A percentile compares a stretch with the other conserved stretches of the same genome.
Evolutionary conservation across 148 eudicot species (phyloP).

Genomic region (Polygonum aviculare): DNA sequence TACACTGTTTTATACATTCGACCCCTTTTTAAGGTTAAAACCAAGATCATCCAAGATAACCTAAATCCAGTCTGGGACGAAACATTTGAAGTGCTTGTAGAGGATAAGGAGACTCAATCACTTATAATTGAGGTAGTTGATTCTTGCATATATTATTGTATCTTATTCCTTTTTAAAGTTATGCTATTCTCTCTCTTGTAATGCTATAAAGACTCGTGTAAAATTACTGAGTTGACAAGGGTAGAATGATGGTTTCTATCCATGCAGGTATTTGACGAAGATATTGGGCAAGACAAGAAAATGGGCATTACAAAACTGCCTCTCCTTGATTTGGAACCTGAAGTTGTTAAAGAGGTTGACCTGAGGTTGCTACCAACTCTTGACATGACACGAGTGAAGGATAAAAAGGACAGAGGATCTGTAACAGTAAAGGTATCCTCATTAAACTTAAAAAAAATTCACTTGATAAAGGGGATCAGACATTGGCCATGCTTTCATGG

Average conservation of each 20-base stretch:
- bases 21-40: constrained; percentile 79
- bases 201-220: neutral
- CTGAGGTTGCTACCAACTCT: constrained; percentile 61
- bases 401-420: constrained; percentile 95
- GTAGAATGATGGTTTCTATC: neutral
- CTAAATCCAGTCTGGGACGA: constrained; percentile 92
- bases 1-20: constrained; percentile 59
- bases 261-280: constrained; percentile 78
- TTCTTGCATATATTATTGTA: neutral
- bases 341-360: constrained; percentile 44
- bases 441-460: too few relatives aligned
- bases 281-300: constrained; percentile 86
- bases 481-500: neutral
- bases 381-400: constrained; percentile 74
- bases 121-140: constrained; percentile 63
- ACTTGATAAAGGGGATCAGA: too few relatives aligned
- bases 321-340: constrained; percentile 59
- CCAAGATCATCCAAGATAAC: constrained; percentile 73
- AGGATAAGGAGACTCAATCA: constrained; percentile 92
- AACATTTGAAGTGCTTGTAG: constrained; percentile 74
- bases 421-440: constrained; percentile 53
- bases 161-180: neutral
- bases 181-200: neutral
- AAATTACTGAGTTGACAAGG: neutral
- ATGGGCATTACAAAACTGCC: constrained; percentile 67